Evolutionary conservation across 176 grass and related monocot species (phyloP).

Genomic region (Canna indica): DNA sequence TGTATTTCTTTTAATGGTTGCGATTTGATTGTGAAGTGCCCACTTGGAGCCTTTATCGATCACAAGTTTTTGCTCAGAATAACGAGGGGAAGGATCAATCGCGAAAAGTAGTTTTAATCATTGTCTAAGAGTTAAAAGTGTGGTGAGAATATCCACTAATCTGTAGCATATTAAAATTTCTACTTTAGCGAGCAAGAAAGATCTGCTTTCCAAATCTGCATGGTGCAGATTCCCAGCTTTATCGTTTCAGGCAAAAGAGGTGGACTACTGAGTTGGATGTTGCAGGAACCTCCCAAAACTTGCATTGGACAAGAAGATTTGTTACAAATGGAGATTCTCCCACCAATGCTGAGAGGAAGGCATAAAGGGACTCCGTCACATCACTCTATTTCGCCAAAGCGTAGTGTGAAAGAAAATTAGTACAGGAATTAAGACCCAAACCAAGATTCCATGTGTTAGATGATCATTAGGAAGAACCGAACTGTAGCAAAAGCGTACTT

Average conservation of each 20-base stretch:
- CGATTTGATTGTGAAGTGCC: neutral
- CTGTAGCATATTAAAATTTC: conserved; percentile 11
- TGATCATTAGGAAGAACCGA: too few species aligned
- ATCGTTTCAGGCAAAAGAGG: conserved; percentile 23
- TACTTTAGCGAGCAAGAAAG: neutral
- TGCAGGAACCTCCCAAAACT: conserved; percentile 35
- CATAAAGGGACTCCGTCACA: too few species aligned
- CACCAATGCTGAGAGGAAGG: too few species aligned
- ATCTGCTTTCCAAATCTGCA: conserved; percentile 7
- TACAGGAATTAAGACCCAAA: too few species aligned
- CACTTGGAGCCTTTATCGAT: neutral
- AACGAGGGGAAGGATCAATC: neutral
- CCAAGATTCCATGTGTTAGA: too few species aligned
- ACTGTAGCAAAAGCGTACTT: too few species aligned
- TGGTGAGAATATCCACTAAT: conserved; percentile 21
- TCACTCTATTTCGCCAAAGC: too few species aligned
- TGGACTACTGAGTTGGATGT: conserved; percentile 24
- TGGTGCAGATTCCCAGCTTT: conserved; percentile 22
- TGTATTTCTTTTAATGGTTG: too few species aligned
- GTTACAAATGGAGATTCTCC: too few species aligned
- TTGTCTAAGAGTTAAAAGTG: too few species aligned
- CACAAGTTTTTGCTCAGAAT: neutral
- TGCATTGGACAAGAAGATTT: conserved; percentile 8
- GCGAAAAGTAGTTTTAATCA: too few species aligned
- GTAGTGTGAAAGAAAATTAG: too few species aligned